Evolutionary conservation across 257 asterid genomes (phyloP), one percentile per base, ranked within the genome.

Genomic region (Rauvolfia tetraphylla): DNA sequence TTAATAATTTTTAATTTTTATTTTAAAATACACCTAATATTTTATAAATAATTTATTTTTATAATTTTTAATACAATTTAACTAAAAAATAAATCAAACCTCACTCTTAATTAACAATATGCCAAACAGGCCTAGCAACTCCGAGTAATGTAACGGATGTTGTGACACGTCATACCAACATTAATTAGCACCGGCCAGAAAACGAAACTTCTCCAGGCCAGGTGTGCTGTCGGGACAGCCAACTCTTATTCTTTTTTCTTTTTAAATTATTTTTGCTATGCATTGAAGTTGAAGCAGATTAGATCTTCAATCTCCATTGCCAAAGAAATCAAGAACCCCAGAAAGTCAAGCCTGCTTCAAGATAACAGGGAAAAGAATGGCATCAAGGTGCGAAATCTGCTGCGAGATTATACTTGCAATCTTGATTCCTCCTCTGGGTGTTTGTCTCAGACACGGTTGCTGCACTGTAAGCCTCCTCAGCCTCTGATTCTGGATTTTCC

Each of bases 401-500:
- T 90, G 96, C 63, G 93, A 88, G 63, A 81, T 90, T 67, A 2
- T 92, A 20, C 87, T 89, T 62, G 92, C 98, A 27, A 85, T 92
- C 81, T 67, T 92, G 14, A 68, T 92, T 63, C 98, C 98, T 68
- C 98, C 98, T 38, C 87, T 92, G 71, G 98, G 96, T 58, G 93
- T 92, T 73, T 92, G 96, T 84, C 83, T 92, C 88, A 86, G 96
- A 74, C 87, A 86, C 72, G 96, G 98, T 76, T 92, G 33, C 34
- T 65, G 75, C 51, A 72, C 76, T 12, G 76, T 72, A 49, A 17
- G 46, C 23, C 22, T 5, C 10, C 9, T 53, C 59, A 20, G 5
- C n/a, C 15, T 72, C 29, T 51, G 8, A 54, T 29, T 48, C 31
- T 27, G 36, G 41, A 7, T 51, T 72, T 15, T 53, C 17, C 20